These are phyloP conservation scores for Amphirosellinia nigrospora DNA, from an alignment of 495 filamentous ascomycete genomes.

Conservation along the genomic window DNA sequence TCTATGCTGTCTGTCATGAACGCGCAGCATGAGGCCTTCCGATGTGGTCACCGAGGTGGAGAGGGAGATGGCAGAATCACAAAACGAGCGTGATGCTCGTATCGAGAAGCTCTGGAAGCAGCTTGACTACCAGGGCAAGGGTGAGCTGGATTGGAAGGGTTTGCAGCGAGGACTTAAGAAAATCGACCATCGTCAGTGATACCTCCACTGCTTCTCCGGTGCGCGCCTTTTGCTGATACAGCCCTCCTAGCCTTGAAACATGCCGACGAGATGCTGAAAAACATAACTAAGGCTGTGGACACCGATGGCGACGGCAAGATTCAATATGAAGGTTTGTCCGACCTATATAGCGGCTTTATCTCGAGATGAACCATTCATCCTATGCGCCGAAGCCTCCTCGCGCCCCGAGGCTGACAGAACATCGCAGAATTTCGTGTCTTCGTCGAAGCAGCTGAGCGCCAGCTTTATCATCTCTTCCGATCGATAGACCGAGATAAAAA, in stretches of 20 bases:
- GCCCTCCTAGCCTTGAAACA: slow-evolving; percentile 79
- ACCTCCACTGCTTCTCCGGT: slow-evolving; percentile 18
- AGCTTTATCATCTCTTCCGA: slow-evolving; percentile 81
- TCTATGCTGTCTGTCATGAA: slow-evolving; percentile 43
- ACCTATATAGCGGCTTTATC: not conserved
- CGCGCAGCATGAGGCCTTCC: slow-evolving; percentile 47
- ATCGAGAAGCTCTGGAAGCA: slow-evolving; percentile 80
- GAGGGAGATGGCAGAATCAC: slow-evolving; percentile 63
- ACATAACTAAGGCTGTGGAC: slow-evolving; percentile 81
- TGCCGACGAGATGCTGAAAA: slow-evolving; percentile 82
- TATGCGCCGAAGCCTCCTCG: not conserved
- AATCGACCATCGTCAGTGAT: slow-evolving; percentile 87
- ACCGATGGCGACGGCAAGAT: slow-evolving; percentile 87
- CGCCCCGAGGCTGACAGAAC: slow-evolving; percentile 9
- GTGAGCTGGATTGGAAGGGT: slow-evolving; percentile 80
- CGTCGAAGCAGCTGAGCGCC: slow-evolving; percentile 82
- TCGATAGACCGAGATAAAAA: slow-evolving; percentile 86
- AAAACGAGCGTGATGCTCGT: slow-evolving; percentile 74
- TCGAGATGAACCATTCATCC: slow-evolving; percentile 3
- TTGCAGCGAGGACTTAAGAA: slow-evolving; percentile 82
- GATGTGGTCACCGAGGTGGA: slow-evolving; percentile 51
- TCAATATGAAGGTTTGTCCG: slow-evolving; percentile 76
- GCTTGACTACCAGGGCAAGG: slow-evolving; percentile 76
- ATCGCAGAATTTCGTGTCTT: slow-evolving; percentile 83
- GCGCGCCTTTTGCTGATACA: slow-evolving; percentile 33